phyloP scores from a whole-genome alignment of 148 eudicot genomes.

The Agrostemma githago region DNA sequence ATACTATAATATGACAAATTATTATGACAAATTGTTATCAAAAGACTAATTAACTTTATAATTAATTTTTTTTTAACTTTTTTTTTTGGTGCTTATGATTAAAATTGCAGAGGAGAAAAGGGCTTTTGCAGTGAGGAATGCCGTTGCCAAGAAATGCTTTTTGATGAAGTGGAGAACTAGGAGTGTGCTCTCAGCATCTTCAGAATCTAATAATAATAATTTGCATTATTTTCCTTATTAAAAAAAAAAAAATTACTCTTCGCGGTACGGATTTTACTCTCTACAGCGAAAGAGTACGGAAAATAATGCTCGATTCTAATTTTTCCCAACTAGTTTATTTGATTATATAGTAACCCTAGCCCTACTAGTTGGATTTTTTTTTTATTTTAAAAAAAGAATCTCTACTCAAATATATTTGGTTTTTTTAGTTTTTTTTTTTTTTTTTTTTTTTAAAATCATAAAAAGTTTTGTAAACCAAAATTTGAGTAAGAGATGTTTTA shows the following conservation, averaged over 20 bases:
- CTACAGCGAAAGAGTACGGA: too few species aligned
- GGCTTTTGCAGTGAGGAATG: conserved; percentile 85
- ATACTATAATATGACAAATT: neutral
- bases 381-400: conserved; percentile 2
- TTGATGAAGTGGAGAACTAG: conserved; percentile 45
- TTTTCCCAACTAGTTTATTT: conserved; percentile 20
- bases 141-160: conserved; percentile 71
- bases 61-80: too few species aligned
- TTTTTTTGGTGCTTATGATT: conserved; percentile 6
- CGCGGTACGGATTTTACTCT: too few species aligned
- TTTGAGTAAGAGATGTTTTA: conserved; percentile 6
- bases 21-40: neutral
- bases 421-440: conserved; percentile 9
- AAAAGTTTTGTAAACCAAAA: conserved; percentile 30
- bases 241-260: neutral
- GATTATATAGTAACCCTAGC: conserved; percentile 17
- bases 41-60: conserved; percentile 10
- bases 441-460: conserved; percentile 16
- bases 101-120: conserved; percentile 70
- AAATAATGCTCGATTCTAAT: neutral
- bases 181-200: conserved; percentile 24
- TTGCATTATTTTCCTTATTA: neutral
- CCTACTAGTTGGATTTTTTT: conserved; percentile 15
- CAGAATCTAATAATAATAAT: conserved; percentile 9
- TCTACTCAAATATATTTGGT: conserved; percentile 18